These are phyloP conservation scores for Lentinula detonsa DNA, from an alignment of 768 basidiomycete species.

Conservation along the genomic window DNA sequence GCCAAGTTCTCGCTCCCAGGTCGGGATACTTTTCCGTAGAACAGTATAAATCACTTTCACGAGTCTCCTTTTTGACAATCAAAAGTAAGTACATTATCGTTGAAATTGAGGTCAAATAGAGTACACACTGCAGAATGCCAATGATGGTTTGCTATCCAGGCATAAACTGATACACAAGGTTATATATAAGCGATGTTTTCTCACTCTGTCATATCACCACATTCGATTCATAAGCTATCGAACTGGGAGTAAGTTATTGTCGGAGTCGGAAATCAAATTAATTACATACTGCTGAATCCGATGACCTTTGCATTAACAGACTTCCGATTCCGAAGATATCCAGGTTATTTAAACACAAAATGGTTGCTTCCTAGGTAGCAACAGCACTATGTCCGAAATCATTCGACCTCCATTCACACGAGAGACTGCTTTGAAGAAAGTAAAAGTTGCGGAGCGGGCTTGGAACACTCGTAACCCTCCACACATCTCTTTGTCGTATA, in stretches of 20 bases:
- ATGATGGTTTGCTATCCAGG: too few species aligned
- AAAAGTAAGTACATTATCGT: too few species aligned
- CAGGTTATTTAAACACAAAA: neutral
- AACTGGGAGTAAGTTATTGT: neutral
- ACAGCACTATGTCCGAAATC: neutral
- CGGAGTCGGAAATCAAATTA: neutral
- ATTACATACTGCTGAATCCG: neutral
- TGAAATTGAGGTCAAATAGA: too few species aligned
- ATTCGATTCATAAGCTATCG: too few species aligned
- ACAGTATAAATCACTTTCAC: too few species aligned
- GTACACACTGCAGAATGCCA: too few species aligned
- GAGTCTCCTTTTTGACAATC: too few species aligned
- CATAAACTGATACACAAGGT: too few species aligned
- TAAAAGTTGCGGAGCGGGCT: conserved; percentile 43
- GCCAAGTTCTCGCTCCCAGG: too few species aligned
- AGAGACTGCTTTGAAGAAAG: conserved; percentile 32
- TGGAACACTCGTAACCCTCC: conserved; percentile 40
- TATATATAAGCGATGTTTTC: too few species aligned
- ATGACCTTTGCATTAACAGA: neutral
- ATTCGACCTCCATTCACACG: conserved; percentile 17
- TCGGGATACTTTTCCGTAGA: too few species aligned
- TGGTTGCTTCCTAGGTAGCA: neutral
- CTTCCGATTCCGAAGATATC: neutral
- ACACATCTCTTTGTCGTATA: conserved; percentile 41
- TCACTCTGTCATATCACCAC: too few species aligned